phyloP scores from a whole-genome alignment of 768 basidiomycete species.

The Mycena albidolilacea region DNA sequence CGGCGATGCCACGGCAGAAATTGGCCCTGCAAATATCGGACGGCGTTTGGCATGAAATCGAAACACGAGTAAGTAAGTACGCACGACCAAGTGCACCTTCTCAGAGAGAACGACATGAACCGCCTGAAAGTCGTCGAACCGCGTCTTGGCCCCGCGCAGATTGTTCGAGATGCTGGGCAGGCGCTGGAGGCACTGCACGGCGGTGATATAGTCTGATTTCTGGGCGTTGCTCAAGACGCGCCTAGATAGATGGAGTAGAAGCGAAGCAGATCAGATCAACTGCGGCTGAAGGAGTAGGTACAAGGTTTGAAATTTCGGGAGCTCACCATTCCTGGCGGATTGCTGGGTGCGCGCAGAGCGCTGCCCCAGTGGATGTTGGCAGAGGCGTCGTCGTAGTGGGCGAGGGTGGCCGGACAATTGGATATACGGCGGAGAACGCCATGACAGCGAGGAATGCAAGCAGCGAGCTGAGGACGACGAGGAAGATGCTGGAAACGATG shows the following conservation, averaged over 20 bases:
- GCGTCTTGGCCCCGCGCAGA: slow-evolving; percentile 45
- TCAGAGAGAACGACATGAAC: slow-evolving; percentile 50
- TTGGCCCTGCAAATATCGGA: slow-evolving; percentile 45
- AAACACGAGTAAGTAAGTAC: slow-evolving; percentile 13
- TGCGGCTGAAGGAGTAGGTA: background rate
- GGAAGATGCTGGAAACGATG: slow-evolving; percentile 18
- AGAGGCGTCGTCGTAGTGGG: background rate
- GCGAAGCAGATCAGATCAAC: slow-evolving; percentile 8
- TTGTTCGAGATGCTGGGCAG: slow-evolving; percentile 43
- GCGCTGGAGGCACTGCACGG: slow-evolving; percentile 50
- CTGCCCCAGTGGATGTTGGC: background rate
- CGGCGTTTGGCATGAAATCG: background rate
- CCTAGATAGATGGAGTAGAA: slow-evolving; percentile 40
- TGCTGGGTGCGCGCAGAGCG: background rate
- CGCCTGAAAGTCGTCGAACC: slow-evolving; percentile 59
- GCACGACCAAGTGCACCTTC: slow-evolving; percentile 52
- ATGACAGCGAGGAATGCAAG: slow-evolving; percentile 29
- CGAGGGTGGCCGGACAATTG: background rate
- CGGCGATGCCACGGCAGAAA: slow-evolving; percentile 58
- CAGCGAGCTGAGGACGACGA: slow-evolving; percentile 32
- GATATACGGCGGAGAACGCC: slow-evolving; percentile 21
- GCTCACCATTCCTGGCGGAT: background rate
- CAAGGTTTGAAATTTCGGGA: background rate
- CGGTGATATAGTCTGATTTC: slow-evolving; percentile 48
- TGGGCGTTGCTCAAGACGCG: slow-evolving; percentile 45